Evolutionary conservation across 805 yeast genomes (phyloP).

Genomic region (Zygotorulaspora chibaensis): DNA sequence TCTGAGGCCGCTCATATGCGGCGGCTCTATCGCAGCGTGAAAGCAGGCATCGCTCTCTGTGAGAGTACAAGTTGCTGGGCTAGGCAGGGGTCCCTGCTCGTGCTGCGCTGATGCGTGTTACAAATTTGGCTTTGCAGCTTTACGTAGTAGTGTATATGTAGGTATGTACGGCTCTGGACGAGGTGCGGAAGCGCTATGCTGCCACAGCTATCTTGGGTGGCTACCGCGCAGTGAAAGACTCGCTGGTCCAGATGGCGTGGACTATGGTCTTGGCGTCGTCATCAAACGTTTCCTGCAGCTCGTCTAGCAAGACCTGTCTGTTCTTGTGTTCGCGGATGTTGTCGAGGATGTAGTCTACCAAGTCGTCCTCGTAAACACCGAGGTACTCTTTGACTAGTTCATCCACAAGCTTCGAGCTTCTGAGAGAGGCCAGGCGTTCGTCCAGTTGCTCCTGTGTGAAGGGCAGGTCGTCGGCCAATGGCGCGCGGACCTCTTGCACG

Average conservation of each 20-base stretch:
- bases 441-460: constrained; percentile 17
- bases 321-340: constrained; percentile 25
- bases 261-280: constrained; percentile 31
- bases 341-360: constrained; percentile 32
- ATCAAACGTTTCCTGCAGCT: constrained; percentile 33
- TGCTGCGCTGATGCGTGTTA: too few species aligned
- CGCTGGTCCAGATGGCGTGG: constrained; percentile 29
- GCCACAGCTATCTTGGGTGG: not conserved
- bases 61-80: too few species aligned
- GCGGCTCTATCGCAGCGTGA: too few species aligned
- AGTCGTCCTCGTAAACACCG: constrained; percentile 33
- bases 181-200: not conserved
- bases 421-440: constrained; percentile 14
- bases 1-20: too few species aligned
- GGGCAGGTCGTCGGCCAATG: constrained; percentile 11
- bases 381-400: constrained; percentile 32
- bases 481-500: not conserved
- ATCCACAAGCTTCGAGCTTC: constrained; percentile 23
- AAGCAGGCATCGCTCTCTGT: too few species aligned
- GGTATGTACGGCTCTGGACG: not conserved
- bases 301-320: constrained; percentile 22
- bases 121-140: too few species aligned
- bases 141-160: too few species aligned
- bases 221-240: constrained; percentile 10
- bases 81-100: too few species aligned